These are phyloP conservation scores for Phytomonas sp. DNA, from an alignment of 208 protist species.

Conservation along the genomic window DNA sequence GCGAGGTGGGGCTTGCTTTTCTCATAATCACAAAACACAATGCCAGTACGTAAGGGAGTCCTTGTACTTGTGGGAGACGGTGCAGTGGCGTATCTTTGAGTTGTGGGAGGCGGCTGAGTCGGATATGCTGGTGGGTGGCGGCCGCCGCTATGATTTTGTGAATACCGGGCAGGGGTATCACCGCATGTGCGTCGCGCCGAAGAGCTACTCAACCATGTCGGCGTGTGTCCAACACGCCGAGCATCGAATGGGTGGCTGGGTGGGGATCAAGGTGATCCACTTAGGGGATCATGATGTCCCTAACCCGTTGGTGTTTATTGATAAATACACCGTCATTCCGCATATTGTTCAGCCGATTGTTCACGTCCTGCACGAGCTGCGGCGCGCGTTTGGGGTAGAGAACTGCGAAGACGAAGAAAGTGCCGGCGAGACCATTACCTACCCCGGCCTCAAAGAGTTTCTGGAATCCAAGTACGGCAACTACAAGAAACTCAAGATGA, in stretches of 20 bases:
- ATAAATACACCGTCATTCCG: conserved; percentile 96
- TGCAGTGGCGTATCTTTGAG: conserved; percentile 89
- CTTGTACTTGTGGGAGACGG: conserved; percentile 91
- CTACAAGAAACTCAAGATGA: conserved; percentile 47
- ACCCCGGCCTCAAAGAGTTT: conserved; percentile 68
- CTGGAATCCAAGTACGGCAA: conserved; percentile 71
- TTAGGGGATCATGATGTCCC: conserved; percentile 96
- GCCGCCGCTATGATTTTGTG: conserved; percentile 53
- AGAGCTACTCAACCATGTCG: conserved; percentile 81
- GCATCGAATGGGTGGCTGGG: conserved; percentile 81
- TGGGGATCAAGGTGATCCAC: conserved; percentile 96
- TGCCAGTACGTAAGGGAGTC: conserved; percentile 94
- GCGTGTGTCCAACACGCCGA: conserved; percentile 69
- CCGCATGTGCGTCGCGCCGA: conserved; percentile 86
- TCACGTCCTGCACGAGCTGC: conserved; percentile 56
- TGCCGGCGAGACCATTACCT: conserved; percentile 27
- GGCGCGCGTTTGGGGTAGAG: conserved; percentile 51
- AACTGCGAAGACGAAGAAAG: conserved; percentile 8
- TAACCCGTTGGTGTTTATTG: conserved; percentile 97
- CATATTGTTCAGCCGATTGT: conserved; percentile 92
- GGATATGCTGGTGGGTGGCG: conserved; percentile 84
- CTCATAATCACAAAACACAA: conserved; percentile 91
- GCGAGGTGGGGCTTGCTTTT: conserved; percentile 82
- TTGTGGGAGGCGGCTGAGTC: conserved; percentile 92
- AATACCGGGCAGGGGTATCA: conserved; percentile 95